These are phyloP conservation scores for Laetiporus sulphureus DNA, from an alignment of 1,284 basidiomycete genomes.

Conservation along the genomic window DNA sequence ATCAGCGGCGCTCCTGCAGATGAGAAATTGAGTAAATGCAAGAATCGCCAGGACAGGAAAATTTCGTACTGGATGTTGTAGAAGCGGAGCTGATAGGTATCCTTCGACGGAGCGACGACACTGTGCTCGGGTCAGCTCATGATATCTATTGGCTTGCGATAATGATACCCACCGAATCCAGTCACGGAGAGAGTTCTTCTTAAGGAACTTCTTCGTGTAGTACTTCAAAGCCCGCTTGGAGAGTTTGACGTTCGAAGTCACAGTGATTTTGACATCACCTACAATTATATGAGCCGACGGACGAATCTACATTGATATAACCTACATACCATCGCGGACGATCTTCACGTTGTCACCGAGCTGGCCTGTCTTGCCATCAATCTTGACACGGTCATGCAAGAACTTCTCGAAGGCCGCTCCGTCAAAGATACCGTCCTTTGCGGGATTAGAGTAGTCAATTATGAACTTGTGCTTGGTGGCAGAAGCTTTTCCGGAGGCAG, in stretches of 20 bases:
- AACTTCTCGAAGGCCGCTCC: slow-evolving; percentile 89
- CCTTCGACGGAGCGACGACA: slow-evolving; percentile 86
- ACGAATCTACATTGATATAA: too few species aligned
- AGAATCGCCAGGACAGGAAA: background rate
- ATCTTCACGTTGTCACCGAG: slow-evolving; percentile 84
- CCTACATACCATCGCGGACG: slow-evolving; percentile 73
- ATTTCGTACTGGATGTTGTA: slow-evolving; percentile 81
- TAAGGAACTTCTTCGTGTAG: slow-evolving; percentile 94
- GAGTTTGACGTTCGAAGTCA: slow-evolving; percentile 79
- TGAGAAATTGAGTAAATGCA: background rate
- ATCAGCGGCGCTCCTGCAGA: slow-evolving; percentile 15
- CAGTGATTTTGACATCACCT: slow-evolving; percentile 74
- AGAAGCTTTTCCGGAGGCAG: slow-evolving; percentile 59
- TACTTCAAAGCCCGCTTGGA: slow-evolving; percentile 94
- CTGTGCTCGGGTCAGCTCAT: slow-evolving; percentile 26
- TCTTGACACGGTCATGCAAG: slow-evolving; percentile 92
- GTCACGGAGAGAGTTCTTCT: slow-evolving; percentile 82
- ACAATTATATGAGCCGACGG: too few species aligned
- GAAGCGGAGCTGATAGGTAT: slow-evolving; percentile 87
- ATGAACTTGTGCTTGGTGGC: slow-evolving; percentile 85
- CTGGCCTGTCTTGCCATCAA: slow-evolving; percentile 74
- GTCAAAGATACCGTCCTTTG: slow-evolving; percentile 87
- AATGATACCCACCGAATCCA: slow-evolving; percentile 64
- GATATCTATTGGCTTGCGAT: background rate
- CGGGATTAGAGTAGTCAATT: slow-evolving; percentile 93